Evolutionary conservation across 805 yeast species (phyloP).

Genomic region (Starmerella geochares): DNA sequence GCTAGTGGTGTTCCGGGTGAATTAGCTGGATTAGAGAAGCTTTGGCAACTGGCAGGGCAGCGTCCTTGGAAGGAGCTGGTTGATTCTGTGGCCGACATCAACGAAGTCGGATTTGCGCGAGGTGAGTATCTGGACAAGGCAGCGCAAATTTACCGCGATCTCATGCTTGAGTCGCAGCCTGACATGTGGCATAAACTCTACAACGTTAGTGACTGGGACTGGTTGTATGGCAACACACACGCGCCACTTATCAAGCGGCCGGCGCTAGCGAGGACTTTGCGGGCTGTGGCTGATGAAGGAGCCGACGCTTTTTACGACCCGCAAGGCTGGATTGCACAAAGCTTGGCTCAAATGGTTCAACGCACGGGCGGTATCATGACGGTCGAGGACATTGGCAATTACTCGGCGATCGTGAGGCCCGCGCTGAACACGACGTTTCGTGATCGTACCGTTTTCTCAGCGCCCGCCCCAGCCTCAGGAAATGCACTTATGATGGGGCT

Average conservation of each 20-base stretch:
- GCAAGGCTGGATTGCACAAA: conserved; percentile 65
- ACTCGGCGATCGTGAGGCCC: conserved; percentile 42
- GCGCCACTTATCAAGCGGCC: conserved; percentile 36
- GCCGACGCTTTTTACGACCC: conserved; percentile 55
- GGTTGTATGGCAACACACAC: conserved; percentile 23
- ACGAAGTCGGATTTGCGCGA: conserved; percentile 54
- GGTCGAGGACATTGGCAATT: conserved; percentile 54
- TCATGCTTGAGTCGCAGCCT: conserved; percentile 30
- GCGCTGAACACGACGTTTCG: conserved; percentile 37
- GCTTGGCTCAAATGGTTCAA: conserved; percentile 43
- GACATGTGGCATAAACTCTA: conserved; percentile 10
- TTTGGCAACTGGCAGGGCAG: conserved; percentile 51
- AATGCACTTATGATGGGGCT: conserved; percentile 70
- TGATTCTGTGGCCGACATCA: conserved; percentile 61
- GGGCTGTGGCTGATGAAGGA: conserved; percentile 64
- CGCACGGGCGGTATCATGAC: conserved; percentile 58
- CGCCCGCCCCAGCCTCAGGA: conserved; percentile 74
- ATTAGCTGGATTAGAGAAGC: conserved; percentile 62
- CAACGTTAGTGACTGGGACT: conserved; percentile 29
- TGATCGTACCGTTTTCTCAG: conserved; percentile 42
- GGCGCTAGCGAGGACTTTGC: conserved; percentile 55
- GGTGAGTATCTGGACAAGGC: conserved; percentile 39
- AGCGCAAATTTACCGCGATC: conserved; percentile 26
- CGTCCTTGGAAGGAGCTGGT: conserved; percentile 63
- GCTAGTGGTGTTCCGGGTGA: conserved; percentile 91